These are phyloP conservation scores for Entomortierella chlamydospora DNA, from an alignment of 192 early-diverging fungal genomes.

Conservation along the genomic window DNA sequence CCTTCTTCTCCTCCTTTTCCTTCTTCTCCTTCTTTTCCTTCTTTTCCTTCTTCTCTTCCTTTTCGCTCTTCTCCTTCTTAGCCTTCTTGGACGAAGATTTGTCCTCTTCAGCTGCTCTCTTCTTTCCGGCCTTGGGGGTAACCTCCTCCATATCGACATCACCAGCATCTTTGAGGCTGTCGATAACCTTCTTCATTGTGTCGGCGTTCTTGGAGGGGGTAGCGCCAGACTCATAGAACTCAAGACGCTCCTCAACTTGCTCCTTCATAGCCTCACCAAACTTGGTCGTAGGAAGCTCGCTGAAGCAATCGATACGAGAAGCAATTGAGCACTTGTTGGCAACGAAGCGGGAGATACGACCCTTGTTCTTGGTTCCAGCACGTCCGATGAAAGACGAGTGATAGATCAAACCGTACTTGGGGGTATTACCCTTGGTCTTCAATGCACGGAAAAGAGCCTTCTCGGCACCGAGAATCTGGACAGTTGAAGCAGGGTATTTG, in stretches of 20 bases:
- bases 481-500: constrained; percentile 97
- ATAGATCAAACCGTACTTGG: constrained; percentile 98
- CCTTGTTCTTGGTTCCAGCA: constrained; percentile 98
- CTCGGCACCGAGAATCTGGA: constrained; percentile 98
- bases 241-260: constrained; percentile 96
- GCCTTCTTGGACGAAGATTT: constrained; percentile 59
- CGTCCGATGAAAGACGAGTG: constrained; percentile 96
- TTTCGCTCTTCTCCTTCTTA: constrained; percentile 71
- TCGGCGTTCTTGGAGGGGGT: constrained; percentile 92
- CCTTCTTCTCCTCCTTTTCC: constrained; percentile 68
- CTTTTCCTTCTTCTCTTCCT: constrained; percentile 69
- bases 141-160: constrained; percentile 59
- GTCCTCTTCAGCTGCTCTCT: constrained; percentile 67
- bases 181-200: constrained; percentile 89
- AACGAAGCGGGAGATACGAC: constrained; percentile 95
- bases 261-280: constrained; percentile 93
- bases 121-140: constrained; percentile 56
- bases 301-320: constrained; percentile 96
- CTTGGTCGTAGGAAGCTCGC: constrained; percentile 85
- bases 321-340: constrained; percentile 99
- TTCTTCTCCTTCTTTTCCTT: constrained; percentile 67
- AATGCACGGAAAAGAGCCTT: constrained; percentile 98
- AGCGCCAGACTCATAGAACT: constrained; percentile 93
- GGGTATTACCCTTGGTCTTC: constrained; percentile 96
- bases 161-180: constrained; percentile 73